Evolutionary conservation across 2,329 filamentous ascomycete species (phyloP), one percentile per base, ranked within the genome.

Genomic region (Paraphoma sp.): DNA sequence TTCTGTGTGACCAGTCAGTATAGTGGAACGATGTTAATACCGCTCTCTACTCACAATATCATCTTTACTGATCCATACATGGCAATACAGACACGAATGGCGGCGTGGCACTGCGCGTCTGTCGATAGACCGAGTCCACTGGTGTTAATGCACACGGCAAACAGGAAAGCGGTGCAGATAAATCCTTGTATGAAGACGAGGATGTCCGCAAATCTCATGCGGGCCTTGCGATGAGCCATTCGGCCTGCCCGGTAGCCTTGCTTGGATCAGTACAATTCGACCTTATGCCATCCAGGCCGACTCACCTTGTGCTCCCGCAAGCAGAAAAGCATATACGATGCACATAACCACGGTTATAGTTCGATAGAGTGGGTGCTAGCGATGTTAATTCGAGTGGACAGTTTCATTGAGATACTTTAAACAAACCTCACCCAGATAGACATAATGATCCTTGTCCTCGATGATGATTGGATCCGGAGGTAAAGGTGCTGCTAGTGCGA

Each of bases 51-150:
- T 55, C 46, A 69, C 56, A 76, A 56, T 14, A 64, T 17, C 2
- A 73, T 56, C 49, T 79, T 78, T 38, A 67, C 67, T 10, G 46
- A 55, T 28, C 69, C 58, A 52, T 78, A 78, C 58, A 77, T 72
- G 6, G 62, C 63, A 11, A 79, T 66, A 53, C 76, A 79, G 16
- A 75, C 52, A 53, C 72, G 65, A 54, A 77, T 75, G 3, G 70
- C 72, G 12, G 59, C 64, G 16, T 65, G 47, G 51, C 76, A 79
- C 36, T 69, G 59, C 6, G 30, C 45, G n/a, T 63, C 42, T 10
- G 65, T 64, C 6, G 62, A 54, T 5, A 76, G 48, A 12, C 70
- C 71, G n/a, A 75, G 49, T 6, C 70, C 73, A 16, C 54, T 62
- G 16, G 69, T 57, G 1, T 70, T 52, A 40, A 77, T 57, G 4